Evolutionary conservation across 2,329 filamentous ascomycete species (phyloP).

Genomic region (Penicillium sp.): DNA sequence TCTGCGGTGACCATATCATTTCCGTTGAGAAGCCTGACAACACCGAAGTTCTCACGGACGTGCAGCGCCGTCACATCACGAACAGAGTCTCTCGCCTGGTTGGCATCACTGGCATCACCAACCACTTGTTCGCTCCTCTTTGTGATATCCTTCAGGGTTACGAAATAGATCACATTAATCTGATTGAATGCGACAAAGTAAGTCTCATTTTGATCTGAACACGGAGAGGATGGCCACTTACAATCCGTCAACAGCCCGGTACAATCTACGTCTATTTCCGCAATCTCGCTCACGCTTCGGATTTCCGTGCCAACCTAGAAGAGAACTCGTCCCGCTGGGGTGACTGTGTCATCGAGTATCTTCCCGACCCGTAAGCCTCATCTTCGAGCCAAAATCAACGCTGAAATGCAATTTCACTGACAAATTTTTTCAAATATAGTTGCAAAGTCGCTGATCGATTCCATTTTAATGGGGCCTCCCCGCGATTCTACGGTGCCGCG

Average conservation of each 20-base stretch:
- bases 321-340: constrained; percentile 2
- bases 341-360: constrained; percentile 4
- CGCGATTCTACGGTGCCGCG: neutral
- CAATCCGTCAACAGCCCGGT: neutral
- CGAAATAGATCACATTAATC: constrained; percentile 2
- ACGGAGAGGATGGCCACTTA: neutral
- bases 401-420: neutral
- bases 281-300: constrained; percentile 4
- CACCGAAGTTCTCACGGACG: constrained; percentile 42
- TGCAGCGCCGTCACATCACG: constrained; percentile 35
- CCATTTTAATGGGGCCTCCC: constrained; percentile 1
- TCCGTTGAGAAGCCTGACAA: constrained; percentile 40
- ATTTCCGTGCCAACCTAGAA: constrained; percentile 2
- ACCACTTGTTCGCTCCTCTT: neutral
- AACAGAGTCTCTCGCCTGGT: neutral
- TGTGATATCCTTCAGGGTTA: neutral
- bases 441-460: constrained; percentile 1
- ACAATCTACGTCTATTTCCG: constrained; percentile 10
- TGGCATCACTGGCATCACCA: neutral
- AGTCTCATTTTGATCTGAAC: neutral
- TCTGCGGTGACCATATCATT: constrained; percentile 31
- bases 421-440: neutral
- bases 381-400: neutral
- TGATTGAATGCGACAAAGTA: constrained; percentile 1
- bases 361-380: constrained; percentile 14